Base-by-base conservation (phyloP, 495 filamentous ascomycete species). In the Penicillium daleae region DNA sequence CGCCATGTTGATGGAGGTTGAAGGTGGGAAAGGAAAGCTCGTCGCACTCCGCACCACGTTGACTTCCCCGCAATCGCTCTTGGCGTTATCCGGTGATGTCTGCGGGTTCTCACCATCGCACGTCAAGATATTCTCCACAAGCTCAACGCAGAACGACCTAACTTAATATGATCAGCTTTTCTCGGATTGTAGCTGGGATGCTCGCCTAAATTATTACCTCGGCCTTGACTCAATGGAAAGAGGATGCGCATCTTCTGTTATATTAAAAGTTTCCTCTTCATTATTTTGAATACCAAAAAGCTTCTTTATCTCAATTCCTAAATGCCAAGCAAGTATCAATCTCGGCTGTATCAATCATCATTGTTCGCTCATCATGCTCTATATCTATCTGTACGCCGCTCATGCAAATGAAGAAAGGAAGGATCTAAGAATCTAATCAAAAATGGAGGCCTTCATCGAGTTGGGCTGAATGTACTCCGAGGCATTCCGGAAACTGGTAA, bases 1-100 rank as follows among this genome's bases (percentile, higher is more conserved):
- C 57, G 87, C 90, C 84, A 89, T 93, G 63, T 58, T 64, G 75
- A 69, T 35, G 46, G 54, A 29, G 61, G 21, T 53, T 48, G 26
- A 33, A 29, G 50, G 52, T 54, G 35, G 50, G 50, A 61, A 49
- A 33, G 37, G 35, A 57, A 61, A 63, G 61, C 51, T 48, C 42
- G 57, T 59, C n/a, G 56, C 60, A 27, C 62, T 68, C 68, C 65
- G 60, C 64, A 66, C 57, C 54, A 40, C 21, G 54, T 27, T 56
- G 54, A 52, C 56, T 64, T 70, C 70, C 70, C 70, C 70, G 70
- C 70, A 68, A 50, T 31, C 54, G 55, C 35, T 49, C 64, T 66
- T 66, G 64, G 64, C 54, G 37, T 31, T 35, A 33, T 56, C 21
- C 42, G 17, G 3, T 7, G 46, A 27, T 40, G 4, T 39, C 8